Percentiles rank a stretch among this genome's conserved stretches.
These are phyloP conservation scores for Fraxinus sp. DNA, from an alignment of 305 asterid species.

Conservation along the genomic window DNA sequence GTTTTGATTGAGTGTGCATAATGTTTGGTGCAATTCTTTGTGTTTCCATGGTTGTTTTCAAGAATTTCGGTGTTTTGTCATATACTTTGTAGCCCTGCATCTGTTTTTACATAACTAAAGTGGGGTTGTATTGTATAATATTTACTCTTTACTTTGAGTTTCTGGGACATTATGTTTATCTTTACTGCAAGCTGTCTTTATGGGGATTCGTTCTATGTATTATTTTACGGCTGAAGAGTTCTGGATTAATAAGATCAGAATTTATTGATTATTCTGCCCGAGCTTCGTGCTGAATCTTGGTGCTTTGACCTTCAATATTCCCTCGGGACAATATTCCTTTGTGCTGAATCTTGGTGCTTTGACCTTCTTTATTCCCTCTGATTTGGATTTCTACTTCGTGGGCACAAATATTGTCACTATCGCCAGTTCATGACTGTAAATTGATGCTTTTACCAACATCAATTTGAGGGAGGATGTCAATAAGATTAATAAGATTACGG, in stretches of 20 bases:
- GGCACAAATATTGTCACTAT: too few species aligned
- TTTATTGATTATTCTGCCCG: neutral
- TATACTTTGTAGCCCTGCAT: neutral
- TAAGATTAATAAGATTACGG: too few species aligned
- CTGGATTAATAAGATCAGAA: neutral
- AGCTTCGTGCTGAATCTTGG: neutral
- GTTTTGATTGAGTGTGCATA: neutral
- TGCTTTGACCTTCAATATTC: too few species aligned
- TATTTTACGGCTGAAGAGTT: neutral
- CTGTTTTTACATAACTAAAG: neutral
- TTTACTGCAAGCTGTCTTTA: neutral
- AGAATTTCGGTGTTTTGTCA: neutral
- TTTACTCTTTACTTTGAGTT: neutral
- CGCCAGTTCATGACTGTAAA: too few species aligned
- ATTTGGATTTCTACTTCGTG: too few species aligned
- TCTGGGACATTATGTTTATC: neutral
- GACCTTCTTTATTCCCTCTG: too few species aligned
- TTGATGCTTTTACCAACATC: too few species aligned
- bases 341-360: neutral
- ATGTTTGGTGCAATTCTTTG: neutral
- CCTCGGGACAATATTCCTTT: neutral
- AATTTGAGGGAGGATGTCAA: too few species aligned
- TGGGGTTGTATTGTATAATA: neutral
- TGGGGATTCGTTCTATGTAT: neutral
- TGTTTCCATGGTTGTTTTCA: neutral